phyloP scores from a whole-genome alignment of 2,329 filamentous ascomycete species.

The Trichoderma atrobrunneum region DNA sequence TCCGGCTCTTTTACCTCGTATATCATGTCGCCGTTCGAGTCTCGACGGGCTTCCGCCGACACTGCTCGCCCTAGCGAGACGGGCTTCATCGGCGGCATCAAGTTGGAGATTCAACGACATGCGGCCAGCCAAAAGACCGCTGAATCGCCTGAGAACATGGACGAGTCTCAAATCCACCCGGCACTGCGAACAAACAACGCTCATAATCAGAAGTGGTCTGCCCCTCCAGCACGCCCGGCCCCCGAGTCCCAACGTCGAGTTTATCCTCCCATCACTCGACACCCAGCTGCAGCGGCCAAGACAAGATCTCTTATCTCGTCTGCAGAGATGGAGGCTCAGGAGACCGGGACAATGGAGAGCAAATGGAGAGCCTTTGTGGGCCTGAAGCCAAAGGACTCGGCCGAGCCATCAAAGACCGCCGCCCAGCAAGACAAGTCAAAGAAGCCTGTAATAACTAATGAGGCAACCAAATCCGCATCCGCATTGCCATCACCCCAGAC shows the following conservation, averaged over 20 bases:
- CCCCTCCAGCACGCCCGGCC: slow-evolving; percentile 24
- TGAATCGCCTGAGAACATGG: slow-evolving; percentile 26
- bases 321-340: slow-evolving; percentile 30
- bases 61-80: slow-evolving; percentile 26
- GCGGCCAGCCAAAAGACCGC: slow-evolving; percentile 31
- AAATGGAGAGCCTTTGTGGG: slow-evolving; percentile 32
- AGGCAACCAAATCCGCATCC: neutral
- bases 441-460: neutral
- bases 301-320: slow-evolving; percentile 30
- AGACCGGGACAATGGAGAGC: slow-evolving; percentile 33
- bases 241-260: slow-evolving; percentile 29
- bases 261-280: slow-evolving; percentile 39
- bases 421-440: neutral
- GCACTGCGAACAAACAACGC: slow-evolving; percentile 32
- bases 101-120: slow-evolving; percentile 40
- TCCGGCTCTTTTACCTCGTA: slow-evolving; percentile 39
- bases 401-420: slow-evolving; percentile 8
- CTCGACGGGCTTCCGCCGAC: slow-evolving; percentile 34
- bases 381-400: slow-evolving; percentile 21
- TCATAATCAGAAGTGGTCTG: slow-evolving; percentile 27
- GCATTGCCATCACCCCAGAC: neutral
- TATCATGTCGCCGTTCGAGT: slow-evolving; percentile 36
- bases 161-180: slow-evolving; percentile 34
- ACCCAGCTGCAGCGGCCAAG: slow-evolving; percentile 28
- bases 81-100: slow-evolving; percentile 42